A percentile compares a stretch with the other conserved stretches of the same genome.
Conservation (phyloP, 352 stramenopile genomes). For the Thalassiosira hispida region DNA sequence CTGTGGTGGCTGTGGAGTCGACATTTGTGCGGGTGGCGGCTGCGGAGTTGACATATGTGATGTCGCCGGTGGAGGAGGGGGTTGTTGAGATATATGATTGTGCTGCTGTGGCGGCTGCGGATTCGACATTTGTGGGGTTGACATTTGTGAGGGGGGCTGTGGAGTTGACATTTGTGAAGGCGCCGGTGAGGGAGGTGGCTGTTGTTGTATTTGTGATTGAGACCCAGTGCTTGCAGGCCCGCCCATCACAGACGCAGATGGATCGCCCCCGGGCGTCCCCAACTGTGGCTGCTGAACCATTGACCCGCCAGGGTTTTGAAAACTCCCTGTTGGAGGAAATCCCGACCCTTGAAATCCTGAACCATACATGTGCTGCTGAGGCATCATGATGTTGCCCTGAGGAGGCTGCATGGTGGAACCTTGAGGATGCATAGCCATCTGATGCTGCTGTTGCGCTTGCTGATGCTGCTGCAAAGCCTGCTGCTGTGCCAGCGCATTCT, state of each 20-base stretch:
- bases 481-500: slow-evolving; percentile 28
- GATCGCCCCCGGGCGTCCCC: slow-evolving; percentile 23
- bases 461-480: slow-evolving; percentile 34
- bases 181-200: slow-evolving; percentile 1
- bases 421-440: slow-evolving; percentile 33
- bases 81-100: slow-evolving; percentile 1
- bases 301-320: slow-evolving; percentile 16
- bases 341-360: slow-evolving; percentile 11
- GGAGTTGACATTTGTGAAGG: slow-evolving; percentile 17
- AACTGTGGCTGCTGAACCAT: slow-evolving; percentile 22
- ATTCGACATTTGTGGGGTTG: slow-evolving; percentile 12
- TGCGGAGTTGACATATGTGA: slow-evolving; percentile 14
- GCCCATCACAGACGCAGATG: background rate
- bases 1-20: background rate
- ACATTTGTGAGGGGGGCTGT: slow-evolving; percentile 3
- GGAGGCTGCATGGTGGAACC: slow-evolving; percentile 22
- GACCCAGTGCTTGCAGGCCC: slow-evolving; percentile 20
- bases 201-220: slow-evolving; percentile 32
- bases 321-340: slow-evolving; percentile 7
- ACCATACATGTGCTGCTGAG: slow-evolving; percentile 43
- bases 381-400: slow-evolving; percentile 12
- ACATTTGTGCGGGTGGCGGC: slow-evolving; percentile 3
- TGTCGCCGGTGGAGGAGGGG: slow-evolving; percentile 8
- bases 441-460: slow-evolving; percentile 9
- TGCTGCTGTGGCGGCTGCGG: slow-evolving; percentile 15